phyloP scores from a whole-genome alignment of 2,329 filamentous ascomycete genomes.

The Colletotrichum shisoi region DNA sequence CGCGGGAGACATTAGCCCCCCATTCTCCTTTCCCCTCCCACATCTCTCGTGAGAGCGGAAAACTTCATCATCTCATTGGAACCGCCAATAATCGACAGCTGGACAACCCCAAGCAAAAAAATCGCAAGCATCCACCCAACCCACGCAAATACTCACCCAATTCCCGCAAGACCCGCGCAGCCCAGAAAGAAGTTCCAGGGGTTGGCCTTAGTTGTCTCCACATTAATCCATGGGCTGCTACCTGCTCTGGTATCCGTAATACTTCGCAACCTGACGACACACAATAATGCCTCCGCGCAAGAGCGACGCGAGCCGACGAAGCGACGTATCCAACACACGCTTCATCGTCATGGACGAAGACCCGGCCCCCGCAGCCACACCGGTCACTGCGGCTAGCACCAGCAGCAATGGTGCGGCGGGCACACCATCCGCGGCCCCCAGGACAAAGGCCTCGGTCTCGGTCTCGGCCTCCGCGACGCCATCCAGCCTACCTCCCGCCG shows the following conservation, averaged over 20 bases:
- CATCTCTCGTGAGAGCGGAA: slow-evolving; percentile 20
- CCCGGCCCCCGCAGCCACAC: slow-evolving; percentile 39
- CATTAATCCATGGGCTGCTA: slow-evolving; percentile 4
- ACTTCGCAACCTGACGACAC: slow-evolving; percentile 1
- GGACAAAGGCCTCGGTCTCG: slow-evolving; percentile 37
- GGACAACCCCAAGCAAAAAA: not conserved
- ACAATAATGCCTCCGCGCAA: slow-evolving; percentile 64
- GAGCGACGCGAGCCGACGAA: slow-evolving; percentile 56
- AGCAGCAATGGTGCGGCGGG: slow-evolving; percentile 37
- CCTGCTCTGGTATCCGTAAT: not conserved
- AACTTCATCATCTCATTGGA: slow-evolving; percentile 25
- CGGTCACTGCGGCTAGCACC: slow-evolving; percentile 21
- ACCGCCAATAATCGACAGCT: not conserved
- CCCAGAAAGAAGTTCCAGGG: slow-evolving; percentile 2
- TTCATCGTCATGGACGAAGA: slow-evolving; percentile 56
- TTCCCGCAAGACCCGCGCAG: not conserved
- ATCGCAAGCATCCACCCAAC: not conserved
- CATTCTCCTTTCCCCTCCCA: not conserved
- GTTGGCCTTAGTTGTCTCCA: not conserved
- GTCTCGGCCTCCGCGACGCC: slow-evolving; percentile 42
- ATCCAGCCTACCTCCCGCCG: slow-evolving; percentile 33
- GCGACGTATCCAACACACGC: slow-evolving; percentile 57
- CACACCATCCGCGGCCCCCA: slow-evolving; percentile 37
- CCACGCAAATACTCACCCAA: not conserved
- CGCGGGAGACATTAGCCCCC: not conserved